Percentiles rank a stretch among this genome's conserved stretches.
These are phyloP conservation scores for Cyanodermella asteris DNA, from an alignment of 2,329 filamentous ascomycete species.

Conservation along the genomic window DNA sequence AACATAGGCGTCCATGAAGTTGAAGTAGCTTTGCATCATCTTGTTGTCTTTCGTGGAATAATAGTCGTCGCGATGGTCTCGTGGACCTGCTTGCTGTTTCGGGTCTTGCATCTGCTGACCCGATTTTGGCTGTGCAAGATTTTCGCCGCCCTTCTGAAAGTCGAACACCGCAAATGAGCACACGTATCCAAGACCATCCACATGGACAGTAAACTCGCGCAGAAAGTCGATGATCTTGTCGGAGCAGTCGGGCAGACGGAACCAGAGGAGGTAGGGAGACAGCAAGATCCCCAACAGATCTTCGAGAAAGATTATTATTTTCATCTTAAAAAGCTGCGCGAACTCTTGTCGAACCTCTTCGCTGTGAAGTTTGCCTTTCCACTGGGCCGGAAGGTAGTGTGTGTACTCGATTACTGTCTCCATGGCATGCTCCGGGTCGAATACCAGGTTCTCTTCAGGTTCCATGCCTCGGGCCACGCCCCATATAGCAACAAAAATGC, in stretches of 20 bases:
- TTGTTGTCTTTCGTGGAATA: conserved; percentile 91
- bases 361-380: conserved; percentile 76
- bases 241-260: conserved; percentile 67
- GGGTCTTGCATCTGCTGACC: conserved; percentile 11
- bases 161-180: conserved; percentile 97
- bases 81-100: conserved; percentile 15
- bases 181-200: conserved; percentile 86
- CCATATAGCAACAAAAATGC: conserved; percentile 64
- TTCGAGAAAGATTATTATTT: conserved; percentile 75
- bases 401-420: conserved; percentile 80
- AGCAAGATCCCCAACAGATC: conserved; percentile 84
- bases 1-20: conserved; percentile 82
- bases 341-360: conserved; percentile 88
- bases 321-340: conserved; percentile 72
- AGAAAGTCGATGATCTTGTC: conserved; percentile 96
- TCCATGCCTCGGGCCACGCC: conserved; percentile 63
- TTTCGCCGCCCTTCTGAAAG: conserved; percentile 61
- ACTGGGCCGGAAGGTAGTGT: conserved; percentile 74
- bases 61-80: conserved; percentile 73
- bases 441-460: conserved; percentile 70
- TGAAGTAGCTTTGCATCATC: conserved; percentile 93
- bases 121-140: conserved; percentile 20
- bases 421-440: conserved; percentile 78
- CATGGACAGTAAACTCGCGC: conserved; percentile 88
- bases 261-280: conserved; percentile 72